phyloP scores from a whole-genome alignment of 2,329 filamentous ascomycete genomes.

The Aureobasidium sp. region DNA sequence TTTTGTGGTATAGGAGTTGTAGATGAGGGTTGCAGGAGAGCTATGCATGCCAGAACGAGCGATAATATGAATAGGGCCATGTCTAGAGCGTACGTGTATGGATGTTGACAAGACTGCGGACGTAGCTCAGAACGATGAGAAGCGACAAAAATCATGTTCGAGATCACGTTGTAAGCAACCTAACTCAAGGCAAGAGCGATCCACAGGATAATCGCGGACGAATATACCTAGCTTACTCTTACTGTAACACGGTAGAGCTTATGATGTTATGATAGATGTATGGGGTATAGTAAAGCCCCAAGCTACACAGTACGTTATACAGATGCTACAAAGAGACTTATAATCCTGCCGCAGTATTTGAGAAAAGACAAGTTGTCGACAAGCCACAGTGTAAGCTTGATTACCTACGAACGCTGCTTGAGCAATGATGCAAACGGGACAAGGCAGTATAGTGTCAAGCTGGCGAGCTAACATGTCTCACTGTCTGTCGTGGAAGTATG shows the following conservation, averaged over 20 bases:
- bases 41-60: neutral
- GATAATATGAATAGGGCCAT: neutral
- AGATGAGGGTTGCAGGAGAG: neutral
- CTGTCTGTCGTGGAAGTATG: no score
- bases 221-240: neutral
- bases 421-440: neutral
- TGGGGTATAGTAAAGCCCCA: no score
- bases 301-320: neutral
- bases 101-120: neutral
- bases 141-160: no score
- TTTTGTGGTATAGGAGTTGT: constrained; percentile 3
- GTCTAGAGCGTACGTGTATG: neutral
- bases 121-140: no score
- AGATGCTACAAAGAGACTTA: neutral
- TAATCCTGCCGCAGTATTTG: no score
- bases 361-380: neutral
- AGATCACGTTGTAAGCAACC: no score
- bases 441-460: neutral
- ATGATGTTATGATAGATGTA: no score
- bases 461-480: neutral
- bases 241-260: neutral
- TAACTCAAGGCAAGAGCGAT: constrained; percentile 9
- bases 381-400: neutral
- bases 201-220: neutral
- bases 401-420: neutral